Evolutionary conservation across 768 basidiomycete species (phyloP), one percentile per base, ranked within the genome.

Genomic region (Saitozyma sp.): DNA sequence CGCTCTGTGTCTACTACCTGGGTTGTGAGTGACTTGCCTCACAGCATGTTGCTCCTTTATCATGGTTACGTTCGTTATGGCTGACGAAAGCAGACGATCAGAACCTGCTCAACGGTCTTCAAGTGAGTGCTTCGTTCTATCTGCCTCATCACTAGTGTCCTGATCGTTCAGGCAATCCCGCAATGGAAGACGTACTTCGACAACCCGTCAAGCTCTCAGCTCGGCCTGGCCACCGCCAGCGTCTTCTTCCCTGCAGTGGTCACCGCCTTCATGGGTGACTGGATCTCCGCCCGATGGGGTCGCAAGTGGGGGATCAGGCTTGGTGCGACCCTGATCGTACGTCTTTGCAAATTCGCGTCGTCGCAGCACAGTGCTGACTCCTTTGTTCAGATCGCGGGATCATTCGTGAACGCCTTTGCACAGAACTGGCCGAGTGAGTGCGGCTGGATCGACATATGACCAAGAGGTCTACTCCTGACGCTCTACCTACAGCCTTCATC

Each of bases 241-340:
- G 54, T 70, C 54, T 73, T 68, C 65, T 58, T 73, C 43, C 71
- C 71, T 10, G 59, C 66, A 3, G 60, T 73, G 17, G 46, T 70
- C 13, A 61, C 60, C 13, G 64, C 68, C n/a, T 73, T 68, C 50
- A 49, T 68, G 3, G 68, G 68, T n/a, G 69, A 70, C 58, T 68
- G 29, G 14, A 61, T 70, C 51, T 67, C 63, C 17, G 52, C 49
- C n/a, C 59, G 64, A 46, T 69, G 52, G 42, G 71, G 68, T 29
- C 58, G 71, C 16, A 62, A 65, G 56, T 62, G 55, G 20, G 62
- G 65, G 7, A 66, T 71, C 50, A 40, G 63, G 41, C 41, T 67
- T 46, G 67, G 67, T 17, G 55, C 67, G 0, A 19, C 55, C 5
- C 43, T 66, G 19, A 67, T 69, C 38, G 41, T 69, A n/a, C 9